These are phyloP conservation scores for Conticribra guillardii DNA, from an alignment of 108 stramenopile species.

Conservation along the genomic window DNA sequence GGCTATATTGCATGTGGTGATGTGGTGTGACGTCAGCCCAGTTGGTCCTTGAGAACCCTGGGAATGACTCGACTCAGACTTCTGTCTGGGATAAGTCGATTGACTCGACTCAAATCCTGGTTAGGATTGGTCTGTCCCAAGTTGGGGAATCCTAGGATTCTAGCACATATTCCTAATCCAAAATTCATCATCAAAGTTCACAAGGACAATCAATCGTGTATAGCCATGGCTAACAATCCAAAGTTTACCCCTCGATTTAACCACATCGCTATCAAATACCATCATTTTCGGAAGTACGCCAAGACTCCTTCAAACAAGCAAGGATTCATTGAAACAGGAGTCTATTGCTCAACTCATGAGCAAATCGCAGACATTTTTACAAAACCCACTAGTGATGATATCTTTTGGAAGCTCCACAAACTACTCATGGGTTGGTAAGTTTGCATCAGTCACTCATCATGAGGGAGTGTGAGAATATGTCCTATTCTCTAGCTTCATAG, in stretches of 20 bases:
- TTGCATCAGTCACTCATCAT: too few relatives aligned
- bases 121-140: too few relatives aligned
- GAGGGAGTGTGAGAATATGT: too few relatives aligned
- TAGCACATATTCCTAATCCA: background rate
- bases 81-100: too few relatives aligned
- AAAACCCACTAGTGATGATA: conserved; percentile 16
- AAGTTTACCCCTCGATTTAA: conserved; percentile 37
- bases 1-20: too few relatives aligned
- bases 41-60: too few relatives aligned
- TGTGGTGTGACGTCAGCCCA: too few relatives aligned
- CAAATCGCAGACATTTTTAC: conserved; percentile 47
- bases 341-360: too few relatives aligned
- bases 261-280: conserved; percentile 19
- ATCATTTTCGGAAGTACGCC: conserved; percentile 17
- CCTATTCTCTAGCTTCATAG: too few relatives aligned
- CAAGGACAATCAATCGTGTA: conserved; percentile 45
- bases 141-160: too few relatives aligned
- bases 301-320: conserved; percentile 8
- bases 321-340: conserved; percentile 16
- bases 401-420: conserved; percentile 10
- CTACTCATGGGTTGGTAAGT: conserved; percentile 46
- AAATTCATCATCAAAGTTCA: conserved; percentile 18
- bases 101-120: too few relatives aligned
- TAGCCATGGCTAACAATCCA: conserved; percentile 11
- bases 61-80: too few relatives aligned